Conservation (phyloP, 345 rosid genomes). For the Cardiospermum halicacabum region DNA sequence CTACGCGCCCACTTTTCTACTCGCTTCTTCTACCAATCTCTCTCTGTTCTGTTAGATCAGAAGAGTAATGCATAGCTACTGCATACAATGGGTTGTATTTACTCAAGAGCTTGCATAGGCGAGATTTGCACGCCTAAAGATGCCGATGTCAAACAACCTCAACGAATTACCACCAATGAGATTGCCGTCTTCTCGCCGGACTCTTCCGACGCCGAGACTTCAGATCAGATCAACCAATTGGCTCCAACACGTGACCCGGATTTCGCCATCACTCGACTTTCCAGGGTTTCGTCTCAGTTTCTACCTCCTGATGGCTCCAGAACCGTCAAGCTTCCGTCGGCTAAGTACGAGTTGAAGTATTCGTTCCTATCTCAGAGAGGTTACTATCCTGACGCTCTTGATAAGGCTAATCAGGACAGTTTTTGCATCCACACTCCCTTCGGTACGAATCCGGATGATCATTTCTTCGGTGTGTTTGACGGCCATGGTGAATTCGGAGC, state of each 20-base stretch:
- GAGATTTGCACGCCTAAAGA: slow-evolving; percentile 77
- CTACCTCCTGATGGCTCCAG: slow-evolving; percentile 87
- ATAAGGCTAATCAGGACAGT: slow-evolving; percentile 97
- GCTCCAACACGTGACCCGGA: slow-evolving; percentile 44
- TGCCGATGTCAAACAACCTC: slow-evolving; percentile 36
- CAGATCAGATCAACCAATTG: slow-evolving; percentile 50
- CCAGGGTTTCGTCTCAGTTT: slow-evolving; percentile 93
- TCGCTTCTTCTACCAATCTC: not conserved
- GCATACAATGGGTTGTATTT: slow-evolving; percentile 75
- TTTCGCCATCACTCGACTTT: slow-evolving; percentile 66
- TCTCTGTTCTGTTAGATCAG: not conserved
- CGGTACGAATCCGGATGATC: slow-evolving; percentile 58
- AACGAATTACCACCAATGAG: slow-evolving; percentile 19
- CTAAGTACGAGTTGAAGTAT: slow-evolving; percentile 56
- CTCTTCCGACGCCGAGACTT: slow-evolving; percentile 36
- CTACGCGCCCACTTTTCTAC: slow-evolving; percentile 11
- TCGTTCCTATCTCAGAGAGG: slow-evolving; percentile 91
- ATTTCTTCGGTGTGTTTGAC: slow-evolving; percentile 96
- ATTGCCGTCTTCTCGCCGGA: slow-evolving; percentile 54
- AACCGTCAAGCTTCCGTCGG: slow-evolving; percentile 53
- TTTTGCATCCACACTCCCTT: slow-evolving; percentile 91
- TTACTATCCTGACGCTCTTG: slow-evolving; percentile 89
- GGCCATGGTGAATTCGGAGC: slow-evolving; percentile 97
- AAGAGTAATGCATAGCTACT: slow-evolving; percentile 7
- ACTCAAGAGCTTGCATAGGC: slow-evolving; percentile 93